Percentiles rank a stretch among this genome's conserved stretches.
These are phyloP conservation scores for Plasmodium billcollinsi DNA, from an alignment of 169 alveolate species.

Conservation along the genomic window DNA sequence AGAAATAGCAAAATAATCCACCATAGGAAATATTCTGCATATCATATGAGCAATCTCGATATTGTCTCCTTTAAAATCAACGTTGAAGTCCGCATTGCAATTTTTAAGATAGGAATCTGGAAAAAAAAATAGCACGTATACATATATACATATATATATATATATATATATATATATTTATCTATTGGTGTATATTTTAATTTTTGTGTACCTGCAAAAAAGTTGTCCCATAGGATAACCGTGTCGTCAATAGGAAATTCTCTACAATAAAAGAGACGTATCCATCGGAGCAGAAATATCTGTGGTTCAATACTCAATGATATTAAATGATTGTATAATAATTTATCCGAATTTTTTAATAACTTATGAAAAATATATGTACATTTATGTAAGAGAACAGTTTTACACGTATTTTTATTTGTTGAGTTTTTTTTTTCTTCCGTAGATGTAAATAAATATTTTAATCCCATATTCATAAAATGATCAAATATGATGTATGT, in stretches of 20 bases:
- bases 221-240: constrained; percentile 81
- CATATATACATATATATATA: neutral
- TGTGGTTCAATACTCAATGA: constrained; percentile 85
- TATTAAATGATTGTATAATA: constrained; percentile 79
- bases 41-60: constrained; percentile 52
- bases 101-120: constrained; percentile 42
- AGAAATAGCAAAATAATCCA: constrained; percentile 55
- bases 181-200: neutral
- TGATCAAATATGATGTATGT: constrained; percentile 86
- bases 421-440: constrained; percentile 71
- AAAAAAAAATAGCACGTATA: neutral
- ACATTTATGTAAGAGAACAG: constrained; percentile 85
- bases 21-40: constrained; percentile 36
- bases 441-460: constrained; percentile 83
- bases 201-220: constrained; percentile 67
- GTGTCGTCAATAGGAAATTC: constrained; percentile 86
- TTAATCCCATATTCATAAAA: constrained; percentile 85
- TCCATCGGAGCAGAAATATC: constrained; percentile 87
- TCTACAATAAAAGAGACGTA: constrained; percentile 87
- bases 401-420: constrained; percentile 63
- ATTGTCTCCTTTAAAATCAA: constrained; percentile 34
- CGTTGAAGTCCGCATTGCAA: constrained; percentile 7
- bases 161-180: neutral
- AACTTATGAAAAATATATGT: constrained; percentile 80
- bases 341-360: constrained; percentile 79